Base-by-base conservation (phyloP, 495 filamentous ascomycete genomes). In the Monascus purpureus region DNA sequence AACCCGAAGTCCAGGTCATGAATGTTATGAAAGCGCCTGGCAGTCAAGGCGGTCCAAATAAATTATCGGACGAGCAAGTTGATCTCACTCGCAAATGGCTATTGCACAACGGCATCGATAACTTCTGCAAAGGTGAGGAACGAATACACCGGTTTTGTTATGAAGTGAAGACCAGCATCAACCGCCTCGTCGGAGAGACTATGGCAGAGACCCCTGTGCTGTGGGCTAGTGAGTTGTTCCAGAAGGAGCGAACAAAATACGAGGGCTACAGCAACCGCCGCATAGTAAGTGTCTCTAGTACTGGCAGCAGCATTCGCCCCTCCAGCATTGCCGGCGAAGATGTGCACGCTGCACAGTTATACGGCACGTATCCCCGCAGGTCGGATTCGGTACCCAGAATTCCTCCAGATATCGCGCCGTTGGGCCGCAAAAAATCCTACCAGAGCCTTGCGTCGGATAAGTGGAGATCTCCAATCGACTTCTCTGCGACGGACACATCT, bases 111-210 rank as follows among this genome's bases (percentile, higher is more conserved):
- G 74, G 72, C 8, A 72, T 95, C 13, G 87, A 90, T 52, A 95
- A 94, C 45, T 87, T 95, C 54, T 97, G 90, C 61, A 80, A 77
- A 44, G 90, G 87, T 12, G 90, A 97, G 47, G 90, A 97, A 57
- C 64, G 90, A 22, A 92, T 97, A 32, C 90, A 97, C 49, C 73
- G 86, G 11, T 93, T 97, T 50, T 92, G 78, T 50, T 76, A 86
- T 29, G 90, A 96, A 48, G 70, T 97, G 15, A 82, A 90, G 34
- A 80, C 67, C 35, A 93, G 82, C 41, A 76, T 93, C 52, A 78
- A 68, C 45, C 88, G 85, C 50, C 63, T 97, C 1, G 80, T 93
- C 13, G 84, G 86, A 23, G 80, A 90, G 33, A 84, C 75, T 33
- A 75, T 94, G 47, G 58, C 84, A 26, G 85, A 93, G 25, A 81